Conservation (phyloP, 108 stramenopile species). For the Pseudonitzschia multiseries region DNA sequence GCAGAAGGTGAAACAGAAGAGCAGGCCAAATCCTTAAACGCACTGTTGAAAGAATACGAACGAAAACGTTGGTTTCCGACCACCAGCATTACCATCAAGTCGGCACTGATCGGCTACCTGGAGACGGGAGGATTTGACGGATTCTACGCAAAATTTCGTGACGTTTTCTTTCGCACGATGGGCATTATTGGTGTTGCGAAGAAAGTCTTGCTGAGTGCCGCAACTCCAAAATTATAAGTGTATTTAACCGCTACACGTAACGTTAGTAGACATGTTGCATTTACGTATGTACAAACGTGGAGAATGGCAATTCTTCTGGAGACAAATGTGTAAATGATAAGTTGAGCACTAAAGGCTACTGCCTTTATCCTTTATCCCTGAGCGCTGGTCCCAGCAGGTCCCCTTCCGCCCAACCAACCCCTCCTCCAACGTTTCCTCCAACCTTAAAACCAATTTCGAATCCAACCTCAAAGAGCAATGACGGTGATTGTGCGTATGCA, state of each 20-base stretch:
- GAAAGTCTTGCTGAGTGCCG: constrained; percentile 64
- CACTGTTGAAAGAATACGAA: constrained; percentile 63
- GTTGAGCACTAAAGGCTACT: too few relatives aligned
- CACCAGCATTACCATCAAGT: constrained; percentile 73
- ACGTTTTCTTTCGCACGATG: constrained; percentile 69
- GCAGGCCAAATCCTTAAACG: constrained; percentile 29
- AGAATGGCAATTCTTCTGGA: too few relatives aligned
- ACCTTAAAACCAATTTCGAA: too few relatives aligned
- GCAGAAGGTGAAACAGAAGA: constrained; percentile 13
- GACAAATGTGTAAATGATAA: too few relatives aligned
- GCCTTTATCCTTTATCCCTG: too few relatives aligned
- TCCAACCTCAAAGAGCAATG: too few relatives aligned
- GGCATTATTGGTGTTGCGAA: constrained; percentile 64
- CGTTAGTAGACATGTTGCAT: too few relatives aligned
- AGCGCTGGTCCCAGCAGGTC: too few relatives aligned
- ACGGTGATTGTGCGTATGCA: too few relatives aligned
- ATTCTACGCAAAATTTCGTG: constrained; percentile 60
- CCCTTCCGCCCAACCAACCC: too few relatives aligned
- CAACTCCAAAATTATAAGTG: constrained; percentile 58
- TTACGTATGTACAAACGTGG: too few relatives aligned
- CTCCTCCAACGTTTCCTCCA: too few relatives aligned
- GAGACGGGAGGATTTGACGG: constrained; percentile 64
- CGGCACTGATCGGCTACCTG: constrained; percentile 74
- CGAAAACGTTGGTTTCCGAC: constrained; percentile 66
- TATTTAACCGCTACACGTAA: not conserved